phyloP scores from a whole-genome alignment of 352 stramenopile genomes.

The Phytophthora lateralis region DNA sequence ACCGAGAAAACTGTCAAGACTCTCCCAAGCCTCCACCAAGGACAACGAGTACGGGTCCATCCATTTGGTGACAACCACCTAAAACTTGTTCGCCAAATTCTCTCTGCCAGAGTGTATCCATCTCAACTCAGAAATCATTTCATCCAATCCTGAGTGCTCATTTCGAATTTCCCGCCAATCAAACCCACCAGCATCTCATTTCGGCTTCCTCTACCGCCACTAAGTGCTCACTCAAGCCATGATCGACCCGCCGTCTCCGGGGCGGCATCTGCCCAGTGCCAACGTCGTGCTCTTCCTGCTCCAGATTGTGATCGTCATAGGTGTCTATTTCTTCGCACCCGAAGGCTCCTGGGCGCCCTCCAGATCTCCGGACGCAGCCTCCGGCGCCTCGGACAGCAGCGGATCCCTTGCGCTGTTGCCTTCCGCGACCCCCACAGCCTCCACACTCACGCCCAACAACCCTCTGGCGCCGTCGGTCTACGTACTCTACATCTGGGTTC shows the following conservation, averaged over 20 bases:
- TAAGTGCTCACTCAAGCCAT: constrained; percentile 5
- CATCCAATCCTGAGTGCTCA: constrained; percentile 10
- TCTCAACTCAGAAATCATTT: constrained; percentile 30
- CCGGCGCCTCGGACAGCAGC: constrained; percentile 30
- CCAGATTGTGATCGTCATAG: constrained; percentile 29
- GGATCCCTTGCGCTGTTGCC: constrained; percentile 22
- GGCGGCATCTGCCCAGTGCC: constrained; percentile 29
- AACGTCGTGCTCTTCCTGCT: constrained; percentile 43
- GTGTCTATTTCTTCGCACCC: constrained; percentile 38
- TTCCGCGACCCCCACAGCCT: constrained; percentile 17
- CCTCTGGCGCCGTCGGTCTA: constrained; percentile 52
- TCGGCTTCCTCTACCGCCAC: constrained; percentile 7
- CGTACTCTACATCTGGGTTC: constrained; percentile 59
- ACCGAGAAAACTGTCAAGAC: constrained; percentile 20
- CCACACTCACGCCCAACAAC: constrained; percentile 37
- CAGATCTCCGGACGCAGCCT: constrained; percentile 2
- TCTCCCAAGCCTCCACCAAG: constrained; percentile 30
- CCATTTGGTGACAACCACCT: constrained; percentile 20
- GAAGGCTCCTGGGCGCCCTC: constrained; percentile 36
- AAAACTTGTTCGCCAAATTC: not conserved
- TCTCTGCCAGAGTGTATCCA: constrained; percentile 15
- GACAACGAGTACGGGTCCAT: constrained; percentile 42
- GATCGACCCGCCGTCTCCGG: constrained; percentile 26
- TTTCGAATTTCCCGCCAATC: constrained; percentile 28
- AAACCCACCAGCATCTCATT: constrained; percentile 4